Evolutionary conservation across 768 basidiomycete species (phyloP), one percentile per base, ranked within the genome.

Genomic region (Tricholoma terreum): DNA sequence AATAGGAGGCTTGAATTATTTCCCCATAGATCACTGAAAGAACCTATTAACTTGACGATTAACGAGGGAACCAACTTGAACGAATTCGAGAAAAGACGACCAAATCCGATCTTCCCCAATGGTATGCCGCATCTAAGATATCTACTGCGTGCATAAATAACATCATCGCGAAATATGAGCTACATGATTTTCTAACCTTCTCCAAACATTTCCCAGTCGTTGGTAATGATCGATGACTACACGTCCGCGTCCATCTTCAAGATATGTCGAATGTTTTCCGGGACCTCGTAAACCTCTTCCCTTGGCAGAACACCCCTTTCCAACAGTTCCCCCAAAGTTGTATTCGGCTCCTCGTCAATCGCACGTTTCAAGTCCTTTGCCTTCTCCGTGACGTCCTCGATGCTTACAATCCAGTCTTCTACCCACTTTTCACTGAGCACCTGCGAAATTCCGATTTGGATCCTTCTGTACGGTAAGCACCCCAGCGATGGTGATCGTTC

Each of bases 361-460:
- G 38, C 33, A 5, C 34, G 15, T 36, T 61, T 54, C 22, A 61
- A 35, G 4, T 34, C 52, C 52, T 43, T 58, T n/a, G 58, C 63
- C 30, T 38, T 55, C 1, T 45, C 8, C 22, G 60, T 61, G 11
- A 60, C 63, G 49, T 64, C 63, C 14, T 63, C 63, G 17, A 60
- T 61, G 24, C 58, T 52, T n/a, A 56, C 43, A 21, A 61, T 60
- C 63, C 60, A 61, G 7, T 60, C 51, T 10, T 60, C 52, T 9
- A 61, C 55, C 59, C 62, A 63, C 19, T 48, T 58, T 40, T 45
- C 22, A 35, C 58, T 53, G 4, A 56, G 42, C 14, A 54, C 31
- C 5, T 52, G 48, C 4, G 56, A 61, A 36, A 64, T 58, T 4
- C 63, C 58, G 8, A 64, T 61, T 43, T 61, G 61, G 27, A 64